Conservation (phyloP, 108 stramenopile species). For the Cyclotella baltica region DNA sequence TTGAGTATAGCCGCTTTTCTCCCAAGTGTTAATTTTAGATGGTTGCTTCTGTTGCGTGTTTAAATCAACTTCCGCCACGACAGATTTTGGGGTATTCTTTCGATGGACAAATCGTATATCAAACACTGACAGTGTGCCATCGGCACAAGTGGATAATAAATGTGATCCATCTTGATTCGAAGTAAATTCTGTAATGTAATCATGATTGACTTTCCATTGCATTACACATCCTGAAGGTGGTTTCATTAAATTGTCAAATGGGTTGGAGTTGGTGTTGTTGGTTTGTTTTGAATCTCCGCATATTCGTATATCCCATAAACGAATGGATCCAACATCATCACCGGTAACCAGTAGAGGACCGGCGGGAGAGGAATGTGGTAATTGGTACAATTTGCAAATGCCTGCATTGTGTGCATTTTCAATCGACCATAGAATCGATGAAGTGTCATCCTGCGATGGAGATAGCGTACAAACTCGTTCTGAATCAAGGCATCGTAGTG, state of each 20-base stretch:
- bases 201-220: slow-evolving; percentile 80
- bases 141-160: slow-evolving; percentile 77
- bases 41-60: slow-evolving; percentile 13
- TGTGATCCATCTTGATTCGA: slow-evolving; percentile 68
- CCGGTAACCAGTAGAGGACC: slow-evolving; percentile 75
- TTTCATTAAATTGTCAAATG: slow-evolving; percentile 56
- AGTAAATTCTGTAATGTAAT: slow-evolving; percentile 86
- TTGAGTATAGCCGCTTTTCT: slow-evolving; percentile 33
- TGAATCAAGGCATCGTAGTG: slow-evolving; percentile 69
- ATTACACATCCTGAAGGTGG: slow-evolving; percentile 66
- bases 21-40: slow-evolving; percentile 49
- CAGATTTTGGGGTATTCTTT: slow-evolving; percentile 33
- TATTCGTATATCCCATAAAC: slow-evolving; percentile 81
- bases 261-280: slow-evolving; percentile 6
- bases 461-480: slow-evolving; percentile 60
- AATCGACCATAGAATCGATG: slow-evolving; percentile 66
- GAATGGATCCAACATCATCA: slow-evolving; percentile 84
- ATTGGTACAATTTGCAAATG: slow-evolving; percentile 65
- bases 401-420: slow-evolving; percentile 63
- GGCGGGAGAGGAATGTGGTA: slow-evolving; percentile 49
- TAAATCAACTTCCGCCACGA: slow-evolving; percentile 25
- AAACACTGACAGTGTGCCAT: slow-evolving; percentile 75
- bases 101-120: slow-evolving; percentile 69
- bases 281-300: slow-evolving; percentile 12
- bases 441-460: slow-evolving; percentile 25